Conservation (phyloP, 2,329 filamentous ascomycete species). For the Fusarium pininemorale region DNA sequence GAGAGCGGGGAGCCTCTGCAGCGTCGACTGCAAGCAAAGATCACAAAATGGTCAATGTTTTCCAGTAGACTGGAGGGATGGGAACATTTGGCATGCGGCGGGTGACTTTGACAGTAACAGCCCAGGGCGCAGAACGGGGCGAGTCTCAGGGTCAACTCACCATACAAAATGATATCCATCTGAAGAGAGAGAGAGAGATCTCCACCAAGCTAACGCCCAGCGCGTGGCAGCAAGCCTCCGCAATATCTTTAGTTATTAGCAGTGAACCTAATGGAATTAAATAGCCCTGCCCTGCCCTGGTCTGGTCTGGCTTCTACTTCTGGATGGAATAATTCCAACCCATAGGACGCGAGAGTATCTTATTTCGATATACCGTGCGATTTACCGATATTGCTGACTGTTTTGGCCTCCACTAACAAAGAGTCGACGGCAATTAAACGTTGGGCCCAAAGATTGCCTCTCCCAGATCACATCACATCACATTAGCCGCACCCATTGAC, state of each 20-base stretch:
- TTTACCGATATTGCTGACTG: constrained; percentile 19
- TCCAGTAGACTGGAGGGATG: constrained; percentile 16
- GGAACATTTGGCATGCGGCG: background rate
- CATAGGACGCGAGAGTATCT: constrained; percentile 2
- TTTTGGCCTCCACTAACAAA: background rate
- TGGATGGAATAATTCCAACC: constrained; percentile 20
- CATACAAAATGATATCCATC: background rate
- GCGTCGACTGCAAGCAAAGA: constrained; percentile 2
- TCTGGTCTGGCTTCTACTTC: background rate
- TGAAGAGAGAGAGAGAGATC: background rate
- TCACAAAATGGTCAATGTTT: constrained; percentile 18
- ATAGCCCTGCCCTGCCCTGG: constrained; percentile 24
- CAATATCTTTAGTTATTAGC: constrained; percentile 7
- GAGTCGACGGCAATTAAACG: background rate
- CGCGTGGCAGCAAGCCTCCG: constrained; percentile 28
- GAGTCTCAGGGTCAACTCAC: background rate
- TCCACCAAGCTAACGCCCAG: constrained; percentile 29
- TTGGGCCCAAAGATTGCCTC: constrained; percentile 9
- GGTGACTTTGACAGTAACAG: constrained; percentile 20
- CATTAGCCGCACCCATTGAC: constrained; percentile 5
- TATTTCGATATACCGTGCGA: constrained; percentile 27
- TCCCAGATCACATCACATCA: constrained; percentile 22
- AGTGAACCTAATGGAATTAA: constrained; percentile 15
- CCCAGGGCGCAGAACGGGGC: constrained; percentile 18
- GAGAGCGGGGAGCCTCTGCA: constrained; percentile 19